Conservation (phyloP, 345 rosid species). For the Gossypium turneri region DNA sequence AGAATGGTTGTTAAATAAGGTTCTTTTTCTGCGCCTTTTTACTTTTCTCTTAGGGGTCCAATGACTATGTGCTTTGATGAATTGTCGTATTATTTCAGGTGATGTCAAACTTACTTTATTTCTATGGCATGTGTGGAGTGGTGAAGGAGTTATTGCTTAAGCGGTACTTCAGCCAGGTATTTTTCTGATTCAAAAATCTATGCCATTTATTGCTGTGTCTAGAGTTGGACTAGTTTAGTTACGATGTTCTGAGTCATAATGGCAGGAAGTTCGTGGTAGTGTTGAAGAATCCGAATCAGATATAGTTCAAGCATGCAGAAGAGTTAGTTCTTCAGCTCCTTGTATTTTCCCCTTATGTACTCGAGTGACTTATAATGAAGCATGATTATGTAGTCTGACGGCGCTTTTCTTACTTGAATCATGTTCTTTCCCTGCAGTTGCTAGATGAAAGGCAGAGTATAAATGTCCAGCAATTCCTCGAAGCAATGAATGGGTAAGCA, state of each 20-base stretch:
- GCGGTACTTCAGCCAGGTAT: conserved; percentile 90
- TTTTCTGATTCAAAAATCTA: conserved; percentile 10
- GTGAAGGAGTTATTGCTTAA: conserved; percentile 81
- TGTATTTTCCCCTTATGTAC: not conserved
- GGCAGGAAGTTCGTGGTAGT: conserved; percentile 79
- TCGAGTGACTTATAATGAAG: not conserved
- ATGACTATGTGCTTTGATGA: conserved; percentile 6
- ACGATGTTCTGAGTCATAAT: conserved; percentile 25
- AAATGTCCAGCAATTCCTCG: conserved; percentile 75
- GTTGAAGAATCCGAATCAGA: conserved; percentile 75
- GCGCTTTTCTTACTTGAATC: conserved; percentile 9
- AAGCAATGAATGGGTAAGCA: conserved; percentile 76
- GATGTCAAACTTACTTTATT: conserved; percentile 77
- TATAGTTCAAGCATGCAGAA: conserved; percentile 70
- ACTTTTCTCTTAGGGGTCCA: conserved; percentile 2
- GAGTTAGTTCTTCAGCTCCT: conserved; percentile 48
- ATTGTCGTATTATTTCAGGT: conserved; percentile 43
- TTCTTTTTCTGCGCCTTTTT: conserved; percentile 25
- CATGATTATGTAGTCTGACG: not conserved
- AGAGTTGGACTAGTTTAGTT: conserved; percentile 17
- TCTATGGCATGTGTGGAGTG: conserved; percentile 88
- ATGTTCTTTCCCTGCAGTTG: conserved; percentile 40
- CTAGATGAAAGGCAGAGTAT: conserved; percentile 79
- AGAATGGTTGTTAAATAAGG: conserved; percentile 91
- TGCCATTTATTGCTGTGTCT: not conserved